A percentile compares a stretch with the other conserved stretches of the same genome.
phyloP scores from a whole-genome alignment of 129 eudicot species.

The Silybum marianum region DNA sequence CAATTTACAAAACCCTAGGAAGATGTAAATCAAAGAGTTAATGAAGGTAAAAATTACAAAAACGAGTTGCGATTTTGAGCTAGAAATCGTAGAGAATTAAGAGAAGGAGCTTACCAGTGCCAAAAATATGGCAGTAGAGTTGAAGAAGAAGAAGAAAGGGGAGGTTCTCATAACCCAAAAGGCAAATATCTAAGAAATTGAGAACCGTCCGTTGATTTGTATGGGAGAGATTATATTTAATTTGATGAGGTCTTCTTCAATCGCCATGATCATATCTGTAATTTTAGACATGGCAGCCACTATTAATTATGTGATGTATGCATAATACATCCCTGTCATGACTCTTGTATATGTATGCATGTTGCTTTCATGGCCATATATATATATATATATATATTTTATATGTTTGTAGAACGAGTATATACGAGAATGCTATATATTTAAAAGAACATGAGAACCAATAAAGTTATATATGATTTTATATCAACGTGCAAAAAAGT shows the following conservation, averaged over 20 bases:
- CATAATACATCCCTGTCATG: conserved; percentile 19
- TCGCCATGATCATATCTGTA: conserved; percentile 23
- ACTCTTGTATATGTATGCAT: conserved; percentile 13
- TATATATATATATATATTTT: neutral
- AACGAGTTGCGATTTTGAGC: neutral
- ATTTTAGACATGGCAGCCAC: conserved; percentile 38
- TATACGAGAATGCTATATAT: no score
- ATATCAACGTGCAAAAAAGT: no score
- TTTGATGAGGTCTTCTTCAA: conserved; percentile 16
- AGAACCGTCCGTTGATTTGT: conserved; percentile 3
- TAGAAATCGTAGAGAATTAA: conserved; percentile 9
- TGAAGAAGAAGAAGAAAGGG: conserved; percentile 10
- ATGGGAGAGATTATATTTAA: conserved; percentile 9
- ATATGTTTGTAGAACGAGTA: no score
- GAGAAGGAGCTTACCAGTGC: conserved; percentile 29
- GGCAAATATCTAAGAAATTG: conserved; percentile 1
- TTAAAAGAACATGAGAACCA: no score
- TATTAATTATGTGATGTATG: conserved; percentile 4
- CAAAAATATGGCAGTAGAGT: conserved; percentile 23
- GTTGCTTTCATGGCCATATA: neutral
- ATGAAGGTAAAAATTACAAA: no score
- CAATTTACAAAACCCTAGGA: neutral
- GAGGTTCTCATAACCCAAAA: conserved; percentile 24
- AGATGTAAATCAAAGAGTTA: neutral
- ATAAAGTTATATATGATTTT: no score